Conservation (phyloP, 2,329 filamentous ascomycete genomes). For the Penicillium griseofulvum region DNA sequence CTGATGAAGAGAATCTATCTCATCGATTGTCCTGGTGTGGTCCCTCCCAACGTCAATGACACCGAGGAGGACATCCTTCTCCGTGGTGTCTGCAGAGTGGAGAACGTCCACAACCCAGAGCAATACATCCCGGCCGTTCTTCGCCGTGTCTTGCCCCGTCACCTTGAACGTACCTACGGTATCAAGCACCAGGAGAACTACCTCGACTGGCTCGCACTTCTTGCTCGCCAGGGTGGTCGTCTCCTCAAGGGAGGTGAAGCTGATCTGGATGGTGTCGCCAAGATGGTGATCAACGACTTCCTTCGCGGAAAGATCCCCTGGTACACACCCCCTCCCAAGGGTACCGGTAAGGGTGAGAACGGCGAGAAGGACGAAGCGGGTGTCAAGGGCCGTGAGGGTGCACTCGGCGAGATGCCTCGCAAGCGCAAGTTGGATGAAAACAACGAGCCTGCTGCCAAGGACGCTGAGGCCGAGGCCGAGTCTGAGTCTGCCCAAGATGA, state of each 20-base stretch:
- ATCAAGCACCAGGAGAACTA: constrained; percentile 74
- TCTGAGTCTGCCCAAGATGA: constrained; percentile 34
- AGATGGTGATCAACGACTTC: constrained; percentile 97
- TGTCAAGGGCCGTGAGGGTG: constrained; percentile 71
- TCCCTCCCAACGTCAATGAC: constrained; percentile 81
- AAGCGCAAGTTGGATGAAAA: constrained; percentile 70
- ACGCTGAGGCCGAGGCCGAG: constrained; percentile 31
- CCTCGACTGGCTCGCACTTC: constrained; percentile 78
- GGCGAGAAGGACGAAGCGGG: constrained; percentile 49
- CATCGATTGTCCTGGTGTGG: constrained; percentile 95
- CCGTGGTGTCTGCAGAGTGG: constrained; percentile 85
- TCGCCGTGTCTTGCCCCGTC: constrained; percentile 74
- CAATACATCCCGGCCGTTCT: constrained; percentile 90
- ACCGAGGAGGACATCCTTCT: constrained; percentile 84
- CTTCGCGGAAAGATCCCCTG: constrained; percentile 92
- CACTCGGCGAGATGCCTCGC: constrained; percentile 77
- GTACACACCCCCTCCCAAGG: constrained; percentile 77
- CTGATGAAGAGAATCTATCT: constrained; percentile 92
- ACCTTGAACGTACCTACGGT: constrained; percentile 91
- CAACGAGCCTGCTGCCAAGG: constrained; percentile 33
- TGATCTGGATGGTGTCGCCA: constrained; percentile 90
- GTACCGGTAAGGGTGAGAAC: constrained; percentile 50
- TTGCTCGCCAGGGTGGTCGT: constrained; percentile 83
- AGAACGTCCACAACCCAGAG: constrained; percentile 94
- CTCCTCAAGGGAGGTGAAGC: constrained; percentile 90